A percentile compares a stretch with the other conserved stretches of the same genome.
These are phyloP conservation scores for Lactarius trivialis DNA, from an alignment of 768 basidiomycete species.

Conservation along the genomic window DNA sequence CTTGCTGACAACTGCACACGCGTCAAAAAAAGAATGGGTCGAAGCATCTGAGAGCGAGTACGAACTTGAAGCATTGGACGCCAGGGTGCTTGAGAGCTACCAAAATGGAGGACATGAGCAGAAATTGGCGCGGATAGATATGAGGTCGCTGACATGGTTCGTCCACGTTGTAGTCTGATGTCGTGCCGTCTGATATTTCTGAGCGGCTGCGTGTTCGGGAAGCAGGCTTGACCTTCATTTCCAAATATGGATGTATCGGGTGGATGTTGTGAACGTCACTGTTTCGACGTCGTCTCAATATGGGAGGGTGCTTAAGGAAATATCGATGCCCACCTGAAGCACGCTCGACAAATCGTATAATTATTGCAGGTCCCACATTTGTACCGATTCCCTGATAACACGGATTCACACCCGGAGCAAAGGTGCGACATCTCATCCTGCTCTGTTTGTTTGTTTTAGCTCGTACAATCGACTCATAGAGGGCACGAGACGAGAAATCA, in stretches of 20 bases:
- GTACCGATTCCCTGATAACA: slow-evolving; percentile 59
- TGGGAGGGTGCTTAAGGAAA: slow-evolving; percentile 1
- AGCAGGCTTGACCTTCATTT: slow-evolving; percentile 57
- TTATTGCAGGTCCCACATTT: slow-evolving; percentile 80
- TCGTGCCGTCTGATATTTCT: slow-evolving; percentile 28
- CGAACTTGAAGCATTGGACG: slow-evolving; percentile 22
- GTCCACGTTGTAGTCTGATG: slow-evolving; percentile 4
- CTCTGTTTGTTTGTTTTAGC: slow-evolving; percentile 42
- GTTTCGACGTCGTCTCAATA: slow-evolving; percentile 12
- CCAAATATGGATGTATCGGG: slow-evolving; percentile 80
- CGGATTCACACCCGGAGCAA: slow-evolving; percentile 77
- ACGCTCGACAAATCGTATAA: slow-evolving; percentile 76
- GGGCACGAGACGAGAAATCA: slow-evolving; percentile 21
- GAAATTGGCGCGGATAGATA: slow-evolving; percentile 3
- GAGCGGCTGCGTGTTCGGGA: slow-evolving; percentile 36
- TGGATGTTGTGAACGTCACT: slow-evolving; percentile 91
- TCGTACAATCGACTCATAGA: neutral
- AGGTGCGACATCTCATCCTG: slow-evolving; percentile 61
- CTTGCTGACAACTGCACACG: slow-evolving; percentile 63
- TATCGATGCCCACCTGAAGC: slow-evolving; percentile 55
- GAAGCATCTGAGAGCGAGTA: neutral
- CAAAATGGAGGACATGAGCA: neutral
- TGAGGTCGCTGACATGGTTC: slow-evolving; percentile 16
- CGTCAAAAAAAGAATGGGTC: slow-evolving; percentile 6
- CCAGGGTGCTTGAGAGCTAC: slow-evolving; percentile 22